phyloP scores from a whole-genome alignment of 2,329 filamentous ascomycete genomes.

The Arthrobotrys entomopaga region DNA sequence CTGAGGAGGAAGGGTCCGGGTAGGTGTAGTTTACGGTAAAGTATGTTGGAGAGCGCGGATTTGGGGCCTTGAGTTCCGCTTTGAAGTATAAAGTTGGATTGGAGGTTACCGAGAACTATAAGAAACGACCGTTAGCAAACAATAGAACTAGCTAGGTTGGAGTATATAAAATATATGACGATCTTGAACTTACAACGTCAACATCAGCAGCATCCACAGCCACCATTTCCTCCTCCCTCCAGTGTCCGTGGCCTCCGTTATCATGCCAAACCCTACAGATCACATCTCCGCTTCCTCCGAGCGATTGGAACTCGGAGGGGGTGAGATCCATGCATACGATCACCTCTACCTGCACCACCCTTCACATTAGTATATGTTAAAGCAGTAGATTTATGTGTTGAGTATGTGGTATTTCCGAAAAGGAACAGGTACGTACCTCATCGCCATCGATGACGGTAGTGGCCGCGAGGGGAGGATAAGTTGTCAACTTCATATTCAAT shows the following conservation, averaged over 20 bases:
- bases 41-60: slow-evolving; percentile 16
- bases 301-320: slow-evolving; percentile 1
- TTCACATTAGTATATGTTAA: background rate
- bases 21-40: slow-evolving; percentile 48
- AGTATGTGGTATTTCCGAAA: slow-evolving; percentile 25
- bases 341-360: slow-evolving; percentile 31
- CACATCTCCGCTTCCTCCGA: background rate
- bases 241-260: slow-evolving; percentile 18
- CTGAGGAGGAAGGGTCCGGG: background rate
- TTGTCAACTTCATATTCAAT: slow-evolving; percentile 40
- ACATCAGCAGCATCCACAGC: background rate
- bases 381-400: slow-evolving; percentile 10
- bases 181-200: slow-evolving; percentile 32
- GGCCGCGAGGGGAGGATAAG: slow-evolving; percentile 39
- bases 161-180: slow-evolving; percentile 9
- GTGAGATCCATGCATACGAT: slow-evolving; percentile 42
- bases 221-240: slow-evolving; percentile 25
- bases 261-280: slow-evolving; percentile 39
- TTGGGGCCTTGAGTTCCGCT: slow-evolving; percentile 12
- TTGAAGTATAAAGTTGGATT: slow-evolving; percentile 38
- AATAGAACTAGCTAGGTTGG: background rate
- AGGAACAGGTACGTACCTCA: slow-evolving; percentile 31
- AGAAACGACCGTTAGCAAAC: background rate
- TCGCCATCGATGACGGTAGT: slow-evolving; percentile 49
- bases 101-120: slow-evolving; percentile 25